These are phyloP conservation scores for Phytopythium kandeliae DNA, from an alignment of 352 stramenopile species.

Conservation along the genomic window DNA sequence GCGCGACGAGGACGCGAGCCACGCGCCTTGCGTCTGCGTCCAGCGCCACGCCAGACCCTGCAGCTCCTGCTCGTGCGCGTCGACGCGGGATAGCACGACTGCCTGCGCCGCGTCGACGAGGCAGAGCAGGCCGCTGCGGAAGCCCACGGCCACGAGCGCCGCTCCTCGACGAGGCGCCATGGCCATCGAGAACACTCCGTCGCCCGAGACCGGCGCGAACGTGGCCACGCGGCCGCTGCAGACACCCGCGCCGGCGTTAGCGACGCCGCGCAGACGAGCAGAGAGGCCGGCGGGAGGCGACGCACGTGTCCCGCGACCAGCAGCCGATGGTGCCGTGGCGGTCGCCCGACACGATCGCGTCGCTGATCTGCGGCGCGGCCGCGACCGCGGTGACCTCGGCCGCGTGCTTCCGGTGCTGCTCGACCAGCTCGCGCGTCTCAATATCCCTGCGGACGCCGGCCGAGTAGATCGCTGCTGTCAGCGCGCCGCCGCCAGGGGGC, in stretches of 20 bases:
- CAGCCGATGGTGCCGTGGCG: conserved; percentile 47
- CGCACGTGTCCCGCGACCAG: conserved; percentile 55
- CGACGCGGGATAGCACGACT: conserved; percentile 30
- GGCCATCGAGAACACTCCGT: conserved; percentile 51
- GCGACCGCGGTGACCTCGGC: conserved; percentile 46
- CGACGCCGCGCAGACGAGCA: no score
- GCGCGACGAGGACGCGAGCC: conserved; percentile 59
- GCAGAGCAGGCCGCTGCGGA: conserved; percentile 59
- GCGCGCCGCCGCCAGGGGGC: no score
- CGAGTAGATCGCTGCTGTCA: no score
- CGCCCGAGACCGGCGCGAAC: conserved; percentile 41
- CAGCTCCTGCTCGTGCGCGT: conserved; percentile 70
- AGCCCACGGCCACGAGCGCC: conserved; percentile 58
- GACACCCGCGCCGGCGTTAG: background rate
- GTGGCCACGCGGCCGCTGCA: conserved; percentile 32
- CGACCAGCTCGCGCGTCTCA: conserved; percentile 29
- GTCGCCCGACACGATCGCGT: conserved; percentile 56
- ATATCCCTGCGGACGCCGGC: conserved; percentile 43
- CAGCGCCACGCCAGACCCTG: conserved; percentile 47
- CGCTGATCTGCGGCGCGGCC: conserved; percentile 22
- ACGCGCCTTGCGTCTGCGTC: conserved; percentile 7
- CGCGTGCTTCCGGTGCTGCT: conserved; percentile 65
- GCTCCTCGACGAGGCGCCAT: conserved; percentile 43
- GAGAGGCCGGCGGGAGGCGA: no score
- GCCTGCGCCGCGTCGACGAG: conserved; percentile 37